These are phyloP conservation scores for Chaetoceros muelleri DNA, from an alignment of 108 stramenopile genomes.

Conservation along the genomic window DNA sequence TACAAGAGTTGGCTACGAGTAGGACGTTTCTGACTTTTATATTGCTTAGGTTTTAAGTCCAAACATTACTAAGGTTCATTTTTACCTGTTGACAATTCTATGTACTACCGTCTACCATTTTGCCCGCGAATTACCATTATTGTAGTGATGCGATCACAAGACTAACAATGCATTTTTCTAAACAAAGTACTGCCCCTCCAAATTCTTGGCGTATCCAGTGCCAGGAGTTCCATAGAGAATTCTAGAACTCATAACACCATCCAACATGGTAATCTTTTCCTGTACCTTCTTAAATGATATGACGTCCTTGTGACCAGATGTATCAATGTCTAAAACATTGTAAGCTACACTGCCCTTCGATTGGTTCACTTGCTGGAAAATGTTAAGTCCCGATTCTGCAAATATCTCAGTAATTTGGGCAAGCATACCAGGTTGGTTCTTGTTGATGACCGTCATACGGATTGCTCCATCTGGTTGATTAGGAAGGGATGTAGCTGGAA, in stretches of 20 bases:
- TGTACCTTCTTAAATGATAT: conserved; percentile 69
- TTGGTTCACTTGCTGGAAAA: conserved; percentile 88
- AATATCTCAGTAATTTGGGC: conserved; percentile 77
- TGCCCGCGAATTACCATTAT: no score
- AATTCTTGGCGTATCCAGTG: conserved; percentile 80
- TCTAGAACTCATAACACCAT: conserved; percentile 72
- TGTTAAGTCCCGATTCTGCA: conserved; percentile 63
- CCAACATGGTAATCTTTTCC: conserved; percentile 80
- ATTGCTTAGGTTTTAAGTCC: no score
- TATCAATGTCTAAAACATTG: conserved; percentile 85
- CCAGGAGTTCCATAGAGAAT: conserved; percentile 73
- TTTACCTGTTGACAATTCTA: no score
- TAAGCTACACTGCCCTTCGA: conserved; percentile 82
- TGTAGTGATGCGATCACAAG: no score
- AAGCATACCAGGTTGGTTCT: conserved; percentile 80
- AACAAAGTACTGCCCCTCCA: conserved; percentile 79
- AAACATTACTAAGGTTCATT: no score
- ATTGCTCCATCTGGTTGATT: conserved; percentile 46
- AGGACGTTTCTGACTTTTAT: not conserved
- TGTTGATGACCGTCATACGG: conserved; percentile 84
- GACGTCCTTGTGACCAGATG: conserved; percentile 38
- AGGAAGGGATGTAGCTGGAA: conserved; percentile 66
- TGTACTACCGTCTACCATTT: no score
- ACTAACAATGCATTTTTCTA: conserved; percentile 24
- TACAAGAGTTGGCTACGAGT: not conserved